Conservation (phyloP, 495 filamentous ascomycete genomes). For the Immersiella caudata region DNA sequence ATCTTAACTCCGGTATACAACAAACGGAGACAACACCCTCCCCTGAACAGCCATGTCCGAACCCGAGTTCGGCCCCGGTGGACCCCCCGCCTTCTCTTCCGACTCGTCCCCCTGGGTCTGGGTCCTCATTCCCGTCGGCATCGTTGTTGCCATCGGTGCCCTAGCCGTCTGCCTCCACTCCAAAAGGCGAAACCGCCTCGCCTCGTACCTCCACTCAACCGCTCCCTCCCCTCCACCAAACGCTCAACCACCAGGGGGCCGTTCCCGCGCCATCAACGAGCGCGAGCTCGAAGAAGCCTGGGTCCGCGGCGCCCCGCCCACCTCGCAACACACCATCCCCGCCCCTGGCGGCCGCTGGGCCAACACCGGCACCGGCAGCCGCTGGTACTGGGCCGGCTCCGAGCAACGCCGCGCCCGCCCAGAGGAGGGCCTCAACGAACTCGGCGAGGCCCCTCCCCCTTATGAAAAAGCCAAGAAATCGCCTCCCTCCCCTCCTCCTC, state of each 20-base stretch:
- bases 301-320: slow-evolving; percentile 23
- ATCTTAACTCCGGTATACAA: neutral
- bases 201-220: neutral
- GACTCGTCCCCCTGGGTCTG: slow-evolving; percentile 22
- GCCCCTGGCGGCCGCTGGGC: slow-evolving; percentile 3
- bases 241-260: neutral
- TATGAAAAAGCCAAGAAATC: slow-evolving; percentile 40
- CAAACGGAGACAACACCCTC: neutral
- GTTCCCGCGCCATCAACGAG: slow-evolving; percentile 23
- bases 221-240: neutral
- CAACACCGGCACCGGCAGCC: slow-evolving; percentile 7
- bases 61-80: neutral
- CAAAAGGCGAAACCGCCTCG: slow-evolving; percentile 17
- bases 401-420: slow-evolving; percentile 12
- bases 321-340: neutral
- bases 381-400: slow-evolving; percentile 1
- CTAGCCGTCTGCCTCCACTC: slow-evolving; percentile 26
- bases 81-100: neutral
- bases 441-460: slow-evolving; percentile 61
- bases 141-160: slow-evolving; percentile 23
- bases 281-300: slow-evolving; percentile 34
- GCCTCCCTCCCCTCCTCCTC: neutral
- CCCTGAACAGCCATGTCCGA: neutral
- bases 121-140: slow-evolving; percentile 32
- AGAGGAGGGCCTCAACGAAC: slow-evolving; percentile 59